Conservation (phyloP, 306 rosid genomes). For the Medicago lupulina region DNA sequence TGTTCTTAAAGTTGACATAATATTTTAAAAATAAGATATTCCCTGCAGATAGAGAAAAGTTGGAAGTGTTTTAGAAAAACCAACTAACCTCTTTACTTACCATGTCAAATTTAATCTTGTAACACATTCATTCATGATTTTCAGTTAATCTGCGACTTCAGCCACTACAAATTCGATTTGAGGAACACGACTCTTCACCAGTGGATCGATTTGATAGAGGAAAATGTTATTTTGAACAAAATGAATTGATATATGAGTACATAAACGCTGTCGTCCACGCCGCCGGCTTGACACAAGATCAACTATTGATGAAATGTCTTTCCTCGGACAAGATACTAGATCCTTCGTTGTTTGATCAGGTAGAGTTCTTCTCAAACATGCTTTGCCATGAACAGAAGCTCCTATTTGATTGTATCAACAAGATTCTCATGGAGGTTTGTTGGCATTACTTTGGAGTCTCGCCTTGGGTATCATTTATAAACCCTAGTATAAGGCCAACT, state of each 20-base stretch:
- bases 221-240: constrained; percentile 57
- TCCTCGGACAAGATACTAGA: constrained; percentile 74
- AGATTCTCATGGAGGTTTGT: constrained; percentile 77
- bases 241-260: constrained; percentile 64
- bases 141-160: constrained; percentile 60
- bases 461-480: constrained; percentile 65
- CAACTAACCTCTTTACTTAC: constrained; percentile 25
- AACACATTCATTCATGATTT: constrained; percentile 42
- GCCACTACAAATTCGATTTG: constrained; percentile 73
- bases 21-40: background rate
- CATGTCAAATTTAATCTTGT: constrained; percentile 36
- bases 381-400: constrained; percentile 64
- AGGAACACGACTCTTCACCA: constrained; percentile 57
- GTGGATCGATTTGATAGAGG: constrained; percentile 48
- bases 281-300: constrained; percentile 66
- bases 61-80: constrained; percentile 14
- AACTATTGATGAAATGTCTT: constrained; percentile 63
- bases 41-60: background rate
- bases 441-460: constrained; percentile 59
- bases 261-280: constrained; percentile 63
- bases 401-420: constrained; percentile 73
- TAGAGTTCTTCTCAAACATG: constrained; percentile 62
- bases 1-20: constrained; percentile 14
- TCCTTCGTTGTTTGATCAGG: constrained; percentile 62
- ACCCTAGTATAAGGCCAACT: constrained; percentile 55